Percentiles rank a stretch among this genome's conserved stretches.
Conservation (phyloP, 1,284 basidiomycete species). For the Sanguinoderma infundibulare region DNA sequence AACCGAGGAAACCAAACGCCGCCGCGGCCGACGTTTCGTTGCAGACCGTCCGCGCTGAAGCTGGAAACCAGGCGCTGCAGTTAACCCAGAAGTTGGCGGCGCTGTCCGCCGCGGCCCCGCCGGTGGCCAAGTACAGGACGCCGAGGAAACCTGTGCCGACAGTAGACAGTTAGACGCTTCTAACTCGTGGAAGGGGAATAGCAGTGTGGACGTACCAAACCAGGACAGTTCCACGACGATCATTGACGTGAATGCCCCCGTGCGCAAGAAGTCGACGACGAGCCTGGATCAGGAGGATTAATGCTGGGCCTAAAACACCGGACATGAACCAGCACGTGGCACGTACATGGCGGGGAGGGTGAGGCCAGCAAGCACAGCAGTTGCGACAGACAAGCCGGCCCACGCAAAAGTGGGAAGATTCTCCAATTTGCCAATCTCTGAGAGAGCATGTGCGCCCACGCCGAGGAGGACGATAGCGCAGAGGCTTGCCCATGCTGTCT, state of each 20-base stretch:
- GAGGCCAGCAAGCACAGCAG: constrained; percentile 24
- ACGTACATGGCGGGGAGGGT: constrained; percentile 31
- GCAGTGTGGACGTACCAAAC: constrained; percentile 22
- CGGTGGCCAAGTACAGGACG: constrained; percentile 22
- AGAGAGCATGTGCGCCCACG: constrained; percentile 17
- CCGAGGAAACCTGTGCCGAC: constrained; percentile 22
- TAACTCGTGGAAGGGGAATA: no score
- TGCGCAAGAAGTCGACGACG: constrained; percentile 24
- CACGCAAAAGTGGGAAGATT: constrained; percentile 23
- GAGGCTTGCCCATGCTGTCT: constrained; percentile 9
- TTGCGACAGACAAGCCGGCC: constrained; percentile 28
- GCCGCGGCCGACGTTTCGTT: constrained; percentile 19
- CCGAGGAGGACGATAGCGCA: constrained; percentile 20
- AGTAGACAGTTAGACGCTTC: background rate
- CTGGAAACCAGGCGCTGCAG: constrained; percentile 12
- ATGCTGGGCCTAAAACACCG: background rate
- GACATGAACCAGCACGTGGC: background rate
- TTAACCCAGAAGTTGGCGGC: constrained; percentile 19
- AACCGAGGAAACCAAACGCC: constrained; percentile 23
- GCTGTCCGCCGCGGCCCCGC: constrained; percentile 17
- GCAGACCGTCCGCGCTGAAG: constrained; percentile 14
- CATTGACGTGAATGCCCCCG: constrained; percentile 31
- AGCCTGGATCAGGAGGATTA: constrained; percentile 15
- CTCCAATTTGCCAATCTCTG: background rate
- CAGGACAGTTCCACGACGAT: constrained; percentile 31